Conservation (phyloP, 140 eudicot genomes). For the Oenanthe javanica region DNA sequence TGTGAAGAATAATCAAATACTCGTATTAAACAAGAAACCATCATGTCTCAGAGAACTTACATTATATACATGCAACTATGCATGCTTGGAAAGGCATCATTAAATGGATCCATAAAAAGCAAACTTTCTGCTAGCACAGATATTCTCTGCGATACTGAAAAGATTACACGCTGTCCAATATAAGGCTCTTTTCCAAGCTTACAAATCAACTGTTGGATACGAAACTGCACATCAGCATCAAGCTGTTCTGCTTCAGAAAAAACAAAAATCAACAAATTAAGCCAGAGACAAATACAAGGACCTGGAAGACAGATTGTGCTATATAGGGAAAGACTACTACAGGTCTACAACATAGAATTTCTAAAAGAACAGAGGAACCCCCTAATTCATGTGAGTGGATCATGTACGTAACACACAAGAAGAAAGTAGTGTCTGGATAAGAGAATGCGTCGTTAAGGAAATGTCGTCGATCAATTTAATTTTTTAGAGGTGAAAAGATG, state of each 20-base stretch:
- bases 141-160: constrained; percentile 65
- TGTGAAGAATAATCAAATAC: constrained; percentile 3
- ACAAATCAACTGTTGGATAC: constrained; percentile 73
- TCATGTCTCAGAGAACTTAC: constrained; percentile 40
- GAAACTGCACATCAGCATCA: constrained; percentile 32
- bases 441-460: not conserved
- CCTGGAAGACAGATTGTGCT: not conserved
- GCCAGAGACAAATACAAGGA: not conserved
- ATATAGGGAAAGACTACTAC: not conserved
- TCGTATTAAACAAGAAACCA: not conserved
- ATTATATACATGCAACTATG: constrained; percentile 58
- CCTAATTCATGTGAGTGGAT: not conserved
- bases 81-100: constrained; percentile 57
- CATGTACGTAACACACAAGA: not conserved
- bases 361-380: not conserved
- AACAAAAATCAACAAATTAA: not conserved
- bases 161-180: constrained; percentile 69
- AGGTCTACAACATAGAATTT: not conserved
- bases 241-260: constrained; percentile 31
- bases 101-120: constrained; percentile 89
- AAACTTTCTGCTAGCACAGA: constrained; percentile 57
- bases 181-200: constrained; percentile 74
- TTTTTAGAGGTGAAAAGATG: not conserved
- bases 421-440: constrained; percentile 1
- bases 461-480: not conserved